These are phyloP conservation scores for Diaporthe capsici DNA, from an alignment of 2,329 filamentous ascomycete species.

Conservation along the genomic window DNA sequence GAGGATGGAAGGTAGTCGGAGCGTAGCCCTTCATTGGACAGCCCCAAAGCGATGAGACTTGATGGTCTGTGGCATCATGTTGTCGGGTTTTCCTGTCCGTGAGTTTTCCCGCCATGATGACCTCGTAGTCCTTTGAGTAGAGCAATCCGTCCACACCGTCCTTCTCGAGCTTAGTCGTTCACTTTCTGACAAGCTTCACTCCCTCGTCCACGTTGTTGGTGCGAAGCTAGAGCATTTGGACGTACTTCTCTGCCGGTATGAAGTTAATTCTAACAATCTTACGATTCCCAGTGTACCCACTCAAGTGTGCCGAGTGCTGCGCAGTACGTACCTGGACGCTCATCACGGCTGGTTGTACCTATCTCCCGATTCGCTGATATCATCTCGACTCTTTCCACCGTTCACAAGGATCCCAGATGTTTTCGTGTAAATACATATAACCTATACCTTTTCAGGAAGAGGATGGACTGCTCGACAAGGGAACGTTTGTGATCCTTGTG, in stretches of 20 bases:
- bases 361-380: too few relatives aligned
- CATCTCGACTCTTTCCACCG: too few relatives aligned
- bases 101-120: constrained; percentile 76
- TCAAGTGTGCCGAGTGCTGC: constrained; percentile 71
- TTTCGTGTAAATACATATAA: too few relatives aligned
- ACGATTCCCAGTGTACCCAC: constrained; percentile 78
- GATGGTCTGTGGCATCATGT: constrained; percentile 63
- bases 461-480: too few relatives aligned
- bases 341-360: background rate
- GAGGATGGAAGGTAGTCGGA: constrained; percentile 69
- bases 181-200: constrained; percentile 61
- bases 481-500: too few relatives aligned
- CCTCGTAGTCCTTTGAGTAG: constrained; percentile 73
- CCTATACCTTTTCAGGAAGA: too few relatives aligned
- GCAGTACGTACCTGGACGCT: constrained; percentile 69
- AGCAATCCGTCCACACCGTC: constrained; percentile 84
- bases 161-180: constrained; percentile 58
- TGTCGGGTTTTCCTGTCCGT: constrained; percentile 64
- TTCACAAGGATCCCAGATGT: too few relatives aligned
- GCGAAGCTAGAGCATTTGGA: constrained; percentile 74
- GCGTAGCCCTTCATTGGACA: constrained; percentile 67
- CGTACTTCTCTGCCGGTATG: constrained; percentile 71
- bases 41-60: constrained; percentile 73
- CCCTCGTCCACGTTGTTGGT: constrained; percentile 63
- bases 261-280: constrained; percentile 76